Base-by-base conservation (phyloP, 306 rosid species). In the Oxytropis ochrocephala region DNA sequence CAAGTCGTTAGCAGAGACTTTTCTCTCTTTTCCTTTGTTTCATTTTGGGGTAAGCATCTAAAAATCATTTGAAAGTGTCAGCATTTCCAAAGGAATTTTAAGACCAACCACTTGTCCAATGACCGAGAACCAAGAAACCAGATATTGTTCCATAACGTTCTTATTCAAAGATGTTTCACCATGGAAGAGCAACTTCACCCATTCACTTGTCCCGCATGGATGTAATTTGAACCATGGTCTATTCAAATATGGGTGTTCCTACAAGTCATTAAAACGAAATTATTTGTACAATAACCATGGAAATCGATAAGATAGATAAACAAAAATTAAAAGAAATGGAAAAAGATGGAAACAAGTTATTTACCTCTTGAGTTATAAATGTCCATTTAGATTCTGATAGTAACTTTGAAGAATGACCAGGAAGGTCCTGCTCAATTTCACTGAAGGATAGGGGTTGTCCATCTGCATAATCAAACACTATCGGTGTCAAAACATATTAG, bases 211-310 rank as follows among this genome's bases (percentile, higher is more conserved):
- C 29, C 96, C 98, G 64, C 98, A 90, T 42, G 98, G 94, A 84
- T 93, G 98, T 69, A 93, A 70, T 73, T 90, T 93, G 86, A 35
- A 88, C 98, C 97, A 93, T 63, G 91, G 96, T 71, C 96, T 83
- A 30, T 90, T 82, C 80, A 93, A 72, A 82, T 82, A 75, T 11
- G 98, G 98, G 74, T 93, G 96, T 80, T 93, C 98, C 96, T 90
- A 72, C 60, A 78, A 76, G 7, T 79, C 13, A 46, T 12, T 48
- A 32, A 24, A 30, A n/a, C 38, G 35, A 58, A 70, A 49, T 42
- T 39, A 57, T 12, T 39, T 1, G 46, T 5, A 56, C 16, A 11
- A 61, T 11, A 13, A 24, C 32, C 38, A 11, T 30, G 10, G 9
- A 44, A 51, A 5, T 2, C 41, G 19, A 21, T n/a, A 38, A 39